Evolutionary conservation across 768 basidiomycete species (phyloP).

Genomic region (Cystofilobasidium ferigula): DNA sequence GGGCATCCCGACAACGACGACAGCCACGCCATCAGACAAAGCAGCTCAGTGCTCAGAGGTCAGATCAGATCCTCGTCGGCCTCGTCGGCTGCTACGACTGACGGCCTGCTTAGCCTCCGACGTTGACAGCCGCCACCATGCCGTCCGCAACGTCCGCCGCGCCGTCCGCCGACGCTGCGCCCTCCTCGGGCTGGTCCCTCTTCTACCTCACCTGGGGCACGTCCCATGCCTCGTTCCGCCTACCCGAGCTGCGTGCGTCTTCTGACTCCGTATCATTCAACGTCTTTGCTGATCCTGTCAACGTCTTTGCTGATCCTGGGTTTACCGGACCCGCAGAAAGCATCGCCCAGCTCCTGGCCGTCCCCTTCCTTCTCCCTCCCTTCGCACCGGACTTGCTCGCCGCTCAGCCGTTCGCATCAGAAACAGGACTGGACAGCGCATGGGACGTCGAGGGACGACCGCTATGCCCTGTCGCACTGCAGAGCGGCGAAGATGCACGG

Average conservation of each 20-base stretch:
- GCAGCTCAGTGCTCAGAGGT: too few relatives aligned
- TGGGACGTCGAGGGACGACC: conserved; percentile 31
- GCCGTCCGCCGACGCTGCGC: background rate
- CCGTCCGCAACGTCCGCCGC: background rate
- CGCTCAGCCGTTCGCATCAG: conserved; percentile 15
- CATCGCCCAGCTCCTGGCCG: conserved; percentile 14
- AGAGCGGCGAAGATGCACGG: conserved; percentile 59
- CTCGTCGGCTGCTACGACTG: too few relatives aligned
- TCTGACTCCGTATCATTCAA: background rate
- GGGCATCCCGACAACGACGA: too few relatives aligned
- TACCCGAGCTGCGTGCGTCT: conserved; percentile 16
- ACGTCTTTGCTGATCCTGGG: background rate
- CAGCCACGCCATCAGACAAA: too few relatives aligned
- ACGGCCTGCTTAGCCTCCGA: too few relatives aligned
- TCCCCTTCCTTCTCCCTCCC: conserved; percentile 9
- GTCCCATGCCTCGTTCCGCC: conserved; percentile 16
- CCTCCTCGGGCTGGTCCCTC: background rate
- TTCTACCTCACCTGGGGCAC: conserved; percentile 23
- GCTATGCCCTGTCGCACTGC: conserved; percentile 61
- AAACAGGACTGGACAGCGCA: conserved; percentile 11
- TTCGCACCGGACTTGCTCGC: conserved; percentile 13
- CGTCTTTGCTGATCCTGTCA: background rate
- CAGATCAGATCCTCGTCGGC: too few relatives aligned
- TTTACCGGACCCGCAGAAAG: background rate
- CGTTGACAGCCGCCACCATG: too few relatives aligned